phyloP scores from a whole-genome alignment of 78 protist species.

The Emiliania huxleyi region DNA sequence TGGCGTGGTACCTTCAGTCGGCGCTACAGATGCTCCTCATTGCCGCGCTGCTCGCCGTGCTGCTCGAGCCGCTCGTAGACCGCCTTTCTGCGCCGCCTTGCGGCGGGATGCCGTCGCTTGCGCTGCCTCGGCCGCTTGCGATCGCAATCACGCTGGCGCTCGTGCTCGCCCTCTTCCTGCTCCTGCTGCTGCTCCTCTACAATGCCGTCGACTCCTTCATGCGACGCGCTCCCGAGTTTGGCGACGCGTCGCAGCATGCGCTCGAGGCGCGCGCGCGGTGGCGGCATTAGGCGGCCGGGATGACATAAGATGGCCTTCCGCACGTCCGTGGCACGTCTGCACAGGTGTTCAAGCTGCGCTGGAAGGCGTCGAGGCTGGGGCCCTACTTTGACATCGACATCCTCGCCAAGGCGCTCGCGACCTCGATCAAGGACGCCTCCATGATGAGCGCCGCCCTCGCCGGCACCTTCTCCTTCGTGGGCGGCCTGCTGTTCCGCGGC shows the following conservation, averaged over 20 bases:
- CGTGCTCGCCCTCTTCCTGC: background rate
- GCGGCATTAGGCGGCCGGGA: no score
- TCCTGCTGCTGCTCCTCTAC: background rate
- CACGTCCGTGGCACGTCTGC: no score
- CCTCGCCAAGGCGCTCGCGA: background rate
- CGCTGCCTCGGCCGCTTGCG: background rate
- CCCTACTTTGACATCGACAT: background rate
- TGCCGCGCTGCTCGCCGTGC: background rate
- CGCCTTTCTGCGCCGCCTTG: background rate
- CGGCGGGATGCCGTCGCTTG: no score
- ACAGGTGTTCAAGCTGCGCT: background rate
- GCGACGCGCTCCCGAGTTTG: background rate
- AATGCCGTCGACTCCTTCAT: background rate
- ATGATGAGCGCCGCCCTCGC: background rate
- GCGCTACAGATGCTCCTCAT: background rate
- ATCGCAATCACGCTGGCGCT: background rate
- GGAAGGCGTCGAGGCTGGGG: background rate
- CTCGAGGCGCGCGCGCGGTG: no score
- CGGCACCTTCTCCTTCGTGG: background rate
- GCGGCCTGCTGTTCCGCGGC: background rate
- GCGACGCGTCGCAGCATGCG: background rate
- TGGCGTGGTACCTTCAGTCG: background rate
- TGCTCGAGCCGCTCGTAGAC: background rate
- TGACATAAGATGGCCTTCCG: no score
- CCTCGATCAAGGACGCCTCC: background rate